phyloP scores from a whole-genome alignment of 352 stramenopile genomes.

The Globisporangium paddicum region DNA sequence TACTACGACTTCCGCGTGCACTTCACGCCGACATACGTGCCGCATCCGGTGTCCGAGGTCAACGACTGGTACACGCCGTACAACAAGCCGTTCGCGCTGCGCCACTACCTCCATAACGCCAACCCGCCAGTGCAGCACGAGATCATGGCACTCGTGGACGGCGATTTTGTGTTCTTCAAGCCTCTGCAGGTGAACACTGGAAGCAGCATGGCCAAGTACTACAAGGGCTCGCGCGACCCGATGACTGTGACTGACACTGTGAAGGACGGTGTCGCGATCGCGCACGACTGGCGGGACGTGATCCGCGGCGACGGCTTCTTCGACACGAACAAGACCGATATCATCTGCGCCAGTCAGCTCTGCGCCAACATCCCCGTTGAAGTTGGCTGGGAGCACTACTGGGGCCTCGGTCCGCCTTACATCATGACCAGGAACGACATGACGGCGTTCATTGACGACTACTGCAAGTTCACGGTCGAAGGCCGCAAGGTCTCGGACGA shows the following conservation, averaged over 20 bases:
- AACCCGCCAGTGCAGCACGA: slow-evolving; percentile 34
- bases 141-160: slow-evolving; percentile 15
- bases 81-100: slow-evolving; percentile 51
- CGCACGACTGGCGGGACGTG: slow-evolving; percentile 12
- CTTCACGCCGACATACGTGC: slow-evolving; percentile 43
- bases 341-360: background rate
- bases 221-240: slow-evolving; percentile 16
- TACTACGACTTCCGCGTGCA: slow-evolving; percentile 54
- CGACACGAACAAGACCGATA: background rate
- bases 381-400: slow-evolving; percentile 23
- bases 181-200: slow-evolving; percentile 27
- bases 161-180: slow-evolving; percentile 16
- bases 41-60: slow-evolving; percentile 30
- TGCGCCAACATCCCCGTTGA: slow-evolving; percentile 1
- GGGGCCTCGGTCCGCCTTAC: slow-evolving; percentile 20
- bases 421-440: slow-evolving; percentile 30
- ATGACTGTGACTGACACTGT: slow-evolving; percentile 14
- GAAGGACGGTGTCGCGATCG: slow-evolving; percentile 14
- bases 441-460: slow-evolving; percentile 21
- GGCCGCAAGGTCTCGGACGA: slow-evolving; percentile 14
- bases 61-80: slow-evolving; percentile 44
- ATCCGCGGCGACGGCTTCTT: slow-evolving; percentile 20
- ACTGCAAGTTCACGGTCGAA: slow-evolving; percentile 18
- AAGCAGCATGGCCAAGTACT: slow-evolving; percentile 17
- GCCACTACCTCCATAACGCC: slow-evolving; percentile 42